Conservation (phyloP, 129 eudicot species). For the Sambucus nigra region DNA sequence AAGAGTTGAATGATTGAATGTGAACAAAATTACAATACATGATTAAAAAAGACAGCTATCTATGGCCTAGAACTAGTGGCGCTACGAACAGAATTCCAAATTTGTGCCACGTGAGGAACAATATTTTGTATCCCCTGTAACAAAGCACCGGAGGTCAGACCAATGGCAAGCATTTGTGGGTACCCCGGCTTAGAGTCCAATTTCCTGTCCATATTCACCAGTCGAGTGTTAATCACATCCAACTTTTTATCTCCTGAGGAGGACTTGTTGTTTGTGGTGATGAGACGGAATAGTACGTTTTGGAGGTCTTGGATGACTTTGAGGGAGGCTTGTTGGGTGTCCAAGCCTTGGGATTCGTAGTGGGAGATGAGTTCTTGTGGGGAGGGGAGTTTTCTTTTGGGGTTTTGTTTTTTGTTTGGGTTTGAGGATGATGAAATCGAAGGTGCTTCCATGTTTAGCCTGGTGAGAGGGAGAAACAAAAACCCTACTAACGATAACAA, state of each 20-base stretch:
- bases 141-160: conserved; percentile 5
- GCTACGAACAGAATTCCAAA: conserved; percentile 12
- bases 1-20: no score
- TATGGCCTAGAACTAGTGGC: not conserved
- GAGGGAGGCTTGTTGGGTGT: conserved; percentile 52
- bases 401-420: not conserved
- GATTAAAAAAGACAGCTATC: no score
- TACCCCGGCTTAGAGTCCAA: conserved; percentile 69
- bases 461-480: no score
- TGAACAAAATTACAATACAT: no score
- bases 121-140: conserved; percentile 7
- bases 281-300: conserved; percentile 38
- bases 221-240: conserved; percentile 27
- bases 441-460: no score
- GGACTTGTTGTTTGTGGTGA: conserved; percentile 17
- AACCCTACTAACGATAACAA: no score
- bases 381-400: not conserved
- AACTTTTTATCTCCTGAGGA: conserved; percentile 26
- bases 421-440: no score
- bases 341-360: conserved; percentile 60
- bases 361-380: conserved; percentile 10
- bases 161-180: conserved; percentile 31
- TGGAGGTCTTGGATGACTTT: conserved; percentile 72
- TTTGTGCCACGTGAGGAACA: not conserved
- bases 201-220: conserved; percentile 41